These are phyloP conservation scores for Rutstroemia sp. DNA, from an alignment of 2,329 filamentous ascomycete species.

Conservation along the genomic window DNA sequence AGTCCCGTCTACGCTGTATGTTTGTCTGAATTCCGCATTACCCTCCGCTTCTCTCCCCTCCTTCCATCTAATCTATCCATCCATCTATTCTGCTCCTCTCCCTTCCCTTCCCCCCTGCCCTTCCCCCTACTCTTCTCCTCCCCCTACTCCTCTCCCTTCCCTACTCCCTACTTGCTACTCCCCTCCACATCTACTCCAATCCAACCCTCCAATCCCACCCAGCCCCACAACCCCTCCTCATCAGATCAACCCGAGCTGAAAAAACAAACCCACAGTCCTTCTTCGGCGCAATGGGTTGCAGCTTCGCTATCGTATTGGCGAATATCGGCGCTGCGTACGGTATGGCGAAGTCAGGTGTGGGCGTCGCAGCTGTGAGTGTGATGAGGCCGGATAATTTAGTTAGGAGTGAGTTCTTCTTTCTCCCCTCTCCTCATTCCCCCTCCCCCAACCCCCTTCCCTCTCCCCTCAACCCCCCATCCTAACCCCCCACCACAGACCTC, in stretches of 20 bases:
- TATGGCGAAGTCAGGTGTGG: constrained; percentile 96
- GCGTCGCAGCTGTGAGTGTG: constrained; percentile 95
- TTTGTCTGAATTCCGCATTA: not conserved
- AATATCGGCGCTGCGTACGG: constrained; percentile 82
- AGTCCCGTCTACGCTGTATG: constrained; percentile 20
- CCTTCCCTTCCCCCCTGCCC: too few relatives aligned
- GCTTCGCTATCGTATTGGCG: constrained; percentile 85
- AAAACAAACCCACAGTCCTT: constrained; percentile 49
- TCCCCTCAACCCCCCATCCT: not conserved
- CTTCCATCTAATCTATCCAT: too few relatives aligned
- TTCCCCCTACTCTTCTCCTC: too few relatives aligned
- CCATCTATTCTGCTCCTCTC: too few relatives aligned
- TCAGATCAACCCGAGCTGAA: not conserved
- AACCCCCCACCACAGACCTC: constrained; percentile 58
- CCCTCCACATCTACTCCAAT: too few relatives aligned
- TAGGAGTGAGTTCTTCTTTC: constrained; percentile 66
- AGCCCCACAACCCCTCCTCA: not conserved
- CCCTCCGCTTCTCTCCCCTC: too few relatives aligned
- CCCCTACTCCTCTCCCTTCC: not conserved
- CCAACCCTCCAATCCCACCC: too few relatives aligned
- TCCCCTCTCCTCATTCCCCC: not conserved
- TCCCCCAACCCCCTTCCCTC: too few relatives aligned
- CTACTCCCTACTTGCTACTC: not conserved
- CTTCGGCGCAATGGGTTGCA: constrained; percentile 94
- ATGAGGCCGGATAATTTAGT: constrained; percentile 94